These are phyloP conservation scores for Ceratocystis colombiana DNA, from an alignment of 2,329 filamentous ascomycete genomes.

Conservation along the genomic window DNA sequence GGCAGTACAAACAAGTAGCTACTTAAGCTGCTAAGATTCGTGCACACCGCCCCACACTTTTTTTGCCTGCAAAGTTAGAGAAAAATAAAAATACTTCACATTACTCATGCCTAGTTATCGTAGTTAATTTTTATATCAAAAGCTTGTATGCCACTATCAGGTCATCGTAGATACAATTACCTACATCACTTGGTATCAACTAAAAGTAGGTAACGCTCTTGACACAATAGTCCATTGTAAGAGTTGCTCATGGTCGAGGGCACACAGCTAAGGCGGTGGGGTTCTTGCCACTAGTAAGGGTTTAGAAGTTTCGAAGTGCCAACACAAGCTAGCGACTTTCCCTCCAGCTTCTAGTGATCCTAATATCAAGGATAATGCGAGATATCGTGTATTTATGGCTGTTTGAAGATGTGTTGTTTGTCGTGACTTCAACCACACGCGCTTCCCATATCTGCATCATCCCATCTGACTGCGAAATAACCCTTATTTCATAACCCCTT, in stretches of 20 bases:
- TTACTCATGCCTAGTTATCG: background rate
- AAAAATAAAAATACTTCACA: conserved; percentile 20
- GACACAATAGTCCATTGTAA: too few relatives aligned
- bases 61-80: conserved; percentile 14
- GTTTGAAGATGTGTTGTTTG: background rate
- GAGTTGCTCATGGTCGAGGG: too few relatives aligned
- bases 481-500: background rate
- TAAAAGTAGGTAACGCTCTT: too few relatives aligned
- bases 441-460: background rate
- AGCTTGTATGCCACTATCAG: too few relatives aligned
- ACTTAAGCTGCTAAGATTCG: conserved; percentile 11
- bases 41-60: conserved; percentile 20
- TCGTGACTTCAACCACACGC: background rate
- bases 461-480: background rate
- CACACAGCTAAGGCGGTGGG: too few relatives aligned
- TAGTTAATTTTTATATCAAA: too few relatives aligned
- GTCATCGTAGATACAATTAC: too few relatives aligned
- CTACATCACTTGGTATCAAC: too few relatives aligned
- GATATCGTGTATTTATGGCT: too few relatives aligned
- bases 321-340: background rate
- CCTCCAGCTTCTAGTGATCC: background rate
- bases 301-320: background rate
- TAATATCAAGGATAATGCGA: background rate
- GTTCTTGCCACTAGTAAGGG: background rate
- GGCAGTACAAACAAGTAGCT: background rate